Conservation (phyloP, 208 protist genomes). For the Leishmania amazonensis region DNA sequence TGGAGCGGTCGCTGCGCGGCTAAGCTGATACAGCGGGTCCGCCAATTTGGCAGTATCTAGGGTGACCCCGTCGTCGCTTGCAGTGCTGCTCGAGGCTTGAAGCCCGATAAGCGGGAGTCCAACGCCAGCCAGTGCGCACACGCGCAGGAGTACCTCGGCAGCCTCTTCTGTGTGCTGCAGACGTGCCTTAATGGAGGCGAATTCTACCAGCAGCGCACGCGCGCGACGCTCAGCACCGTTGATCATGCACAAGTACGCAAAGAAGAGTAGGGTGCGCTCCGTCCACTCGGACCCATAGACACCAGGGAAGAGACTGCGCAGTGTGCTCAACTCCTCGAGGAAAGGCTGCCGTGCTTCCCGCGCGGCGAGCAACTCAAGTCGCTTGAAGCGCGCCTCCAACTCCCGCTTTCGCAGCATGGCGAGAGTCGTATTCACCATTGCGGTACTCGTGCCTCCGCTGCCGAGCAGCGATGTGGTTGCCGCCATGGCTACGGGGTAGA, state of each 20-base stretch:
- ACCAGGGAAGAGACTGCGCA: conserved; percentile 30
- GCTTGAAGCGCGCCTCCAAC: conserved; percentile 64
- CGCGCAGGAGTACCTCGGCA: conserved; percentile 35
- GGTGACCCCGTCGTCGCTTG: neutral
- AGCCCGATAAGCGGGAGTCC: conserved; percentile 29
- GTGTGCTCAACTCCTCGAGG: conserved; percentile 33
- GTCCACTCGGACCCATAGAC: conserved; percentile 33
- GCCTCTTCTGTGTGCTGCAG: conserved; percentile 25
- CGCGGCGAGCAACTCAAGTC: conserved; percentile 24
- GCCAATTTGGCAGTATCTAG: neutral
- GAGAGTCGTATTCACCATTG: conserved; percentile 7
- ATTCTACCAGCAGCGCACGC: conserved; percentile 49
- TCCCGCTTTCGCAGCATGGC: conserved; percentile 50
- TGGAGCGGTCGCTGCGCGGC: conserved; percentile 8
- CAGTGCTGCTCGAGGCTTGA: conserved; percentile 3
- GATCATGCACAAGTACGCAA: conserved; percentile 51
- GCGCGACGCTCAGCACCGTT: conserved; percentile 61
- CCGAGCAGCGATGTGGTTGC: conserved; percentile 10
- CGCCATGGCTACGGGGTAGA: neutral
- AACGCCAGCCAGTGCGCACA: conserved; percentile 38
- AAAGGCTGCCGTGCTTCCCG: conserved; percentile 36
- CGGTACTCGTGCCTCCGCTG: conserved; percentile 1
- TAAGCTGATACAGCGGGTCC: conserved; percentile 36
- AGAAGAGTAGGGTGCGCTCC: conserved; percentile 43
- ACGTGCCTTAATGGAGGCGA: conserved; percentile 31